Evolutionary conservation across 2,329 filamentous ascomycete species (phyloP), one percentile per base, ranked within the genome.

Genomic region (Talaromyces sp.): DNA sequence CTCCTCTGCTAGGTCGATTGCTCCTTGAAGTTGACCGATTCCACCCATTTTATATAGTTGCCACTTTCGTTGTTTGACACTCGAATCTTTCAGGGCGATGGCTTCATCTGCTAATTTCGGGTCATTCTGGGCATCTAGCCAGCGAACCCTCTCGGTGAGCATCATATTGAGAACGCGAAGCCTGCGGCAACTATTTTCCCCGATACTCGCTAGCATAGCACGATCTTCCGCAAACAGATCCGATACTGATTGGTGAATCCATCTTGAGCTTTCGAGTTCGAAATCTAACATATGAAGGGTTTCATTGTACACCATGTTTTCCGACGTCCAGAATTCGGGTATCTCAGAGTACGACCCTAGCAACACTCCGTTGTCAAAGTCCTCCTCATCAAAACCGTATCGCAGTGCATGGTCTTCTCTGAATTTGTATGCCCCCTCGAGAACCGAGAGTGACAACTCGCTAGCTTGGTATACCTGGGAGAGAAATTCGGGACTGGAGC

Each of bases 251-350:
- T 77, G 71, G 53, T 74, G 77, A 66, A 73, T 74, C 76, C 74
- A 80, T 38, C 75, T 74, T 68, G 76, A 78, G 58, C 72, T 77
- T 63, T 80, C 78, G 31, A 80, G 72, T 65, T 80, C 76, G 58
- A 78, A 70, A 59, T 80, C 76, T 53, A 80, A 70, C n/a, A 80
- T 68, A 64, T 77, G 72, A 10, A 76, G 72, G 6, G 74, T 76
- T 69, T 80, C 77, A 38, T 71, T 68, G 62, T 78, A 80, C 34
- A 74, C 74, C 54, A 78, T 73, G 49, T 67, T 70, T 51, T 76
- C 87, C 17, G 91, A 93, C 0, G 93, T 97, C 95, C 95, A 99
- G 53, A 93, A 91, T 67, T 91, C 88, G 0, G 90, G 86, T 8
- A 97, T 82, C 11, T 84, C 86, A 22, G 88, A 84, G 72, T 92